Evolutionary conservation across 768 basidiomycete species (phyloP), one percentile per base, ranked within the genome.

Genomic region (Trichaptum fuscoviolaceum): DNA sequence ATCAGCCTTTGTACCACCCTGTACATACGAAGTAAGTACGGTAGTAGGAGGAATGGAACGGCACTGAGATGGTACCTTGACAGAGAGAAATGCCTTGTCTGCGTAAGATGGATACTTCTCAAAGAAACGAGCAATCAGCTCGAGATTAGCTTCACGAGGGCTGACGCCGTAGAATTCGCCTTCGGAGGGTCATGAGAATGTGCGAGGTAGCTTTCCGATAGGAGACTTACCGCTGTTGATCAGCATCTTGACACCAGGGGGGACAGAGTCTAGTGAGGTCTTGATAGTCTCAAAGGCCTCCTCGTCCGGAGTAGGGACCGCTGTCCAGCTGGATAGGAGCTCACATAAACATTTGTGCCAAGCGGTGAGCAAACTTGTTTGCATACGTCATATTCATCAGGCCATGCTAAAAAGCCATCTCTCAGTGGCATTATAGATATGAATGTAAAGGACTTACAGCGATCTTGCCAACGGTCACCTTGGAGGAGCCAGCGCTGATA

Each of bases 211-310:
- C 15, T 12, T 52, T 52, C 42, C 12, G 15, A 15, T 2, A 12
- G 42, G 15, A 52, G 5, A 20, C 10, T 52, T 52, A 52, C 42
- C 82, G 70, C 79, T 82, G 70, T 86, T 86, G 69, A 87, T 67
- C 62, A 85, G 68, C 71, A 83, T 80, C 71, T 85, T 85, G 35
- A 73, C 75, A n/a, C 80, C 83, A 0, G 76, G 68, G 0, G 82
- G 81, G 30, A 83, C 70, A 0, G 77, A 73, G 36, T 81, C 77
- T 66, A 84, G 70, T 5, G 80, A 81, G 17, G 81, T 81, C 72
- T 84, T 85, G 76, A 90, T 87, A 2, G 85, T 78, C 24, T 82
- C 84, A 67, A 91, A 89, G 10, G 83, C 83, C 35, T 85, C 80
- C 65, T 86, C 86, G 65, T 90, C 87, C 0, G 84, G 76, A 35